Conservation (phyloP, 495 filamentous ascomycete species). For the Aspergillus wentii region DNA sequence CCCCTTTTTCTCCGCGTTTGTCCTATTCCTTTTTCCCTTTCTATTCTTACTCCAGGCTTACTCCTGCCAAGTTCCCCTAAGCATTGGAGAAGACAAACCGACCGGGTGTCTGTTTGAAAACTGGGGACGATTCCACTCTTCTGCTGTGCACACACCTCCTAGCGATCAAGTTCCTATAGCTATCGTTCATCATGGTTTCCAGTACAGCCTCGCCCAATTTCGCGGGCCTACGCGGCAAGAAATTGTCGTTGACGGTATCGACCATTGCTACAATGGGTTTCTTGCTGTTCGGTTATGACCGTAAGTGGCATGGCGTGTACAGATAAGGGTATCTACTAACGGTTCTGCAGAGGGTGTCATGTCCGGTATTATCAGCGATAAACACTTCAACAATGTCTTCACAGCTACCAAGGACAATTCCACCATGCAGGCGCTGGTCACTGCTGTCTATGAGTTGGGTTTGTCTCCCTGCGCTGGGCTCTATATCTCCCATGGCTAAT, state of each 20-base stretch:
- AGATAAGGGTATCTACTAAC: too few species aligned
- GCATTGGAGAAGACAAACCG: too few species aligned
- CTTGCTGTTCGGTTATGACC: constrained; percentile 66
- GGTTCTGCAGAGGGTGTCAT: constrained; percentile 65
- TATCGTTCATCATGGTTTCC: not conserved
- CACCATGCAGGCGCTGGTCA: constrained; percentile 76
- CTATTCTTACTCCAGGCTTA: constrained; percentile 1
- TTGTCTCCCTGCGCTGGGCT: constrained; percentile 25
- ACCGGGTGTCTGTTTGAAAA: not conserved
- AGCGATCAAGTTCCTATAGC: not conserved
- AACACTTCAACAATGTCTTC: constrained; percentile 66
- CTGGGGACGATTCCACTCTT: not conserved
- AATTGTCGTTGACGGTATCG: constrained; percentile 59
- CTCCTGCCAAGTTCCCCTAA: constrained; percentile 7
- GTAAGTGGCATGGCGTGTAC: too few species aligned
- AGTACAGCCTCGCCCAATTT: constrained; percentile 36
- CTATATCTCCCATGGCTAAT: constrained; percentile 45
- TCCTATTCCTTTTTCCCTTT: constrained; percentile 6
- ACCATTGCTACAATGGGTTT: constrained; percentile 69
- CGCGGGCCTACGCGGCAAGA: constrained; percentile 59
- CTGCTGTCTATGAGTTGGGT: constrained; percentile 77
- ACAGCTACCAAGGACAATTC: constrained; percentile 58
- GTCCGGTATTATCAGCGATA: constrained; percentile 74
- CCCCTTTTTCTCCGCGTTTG: constrained; percentile 11
- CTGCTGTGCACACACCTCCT: not conserved